These are phyloP conservation scores for Penicillium expansum DNA, from an alignment of 2,329 filamentous ascomycete genomes.

Conservation along the genomic window DNA sequence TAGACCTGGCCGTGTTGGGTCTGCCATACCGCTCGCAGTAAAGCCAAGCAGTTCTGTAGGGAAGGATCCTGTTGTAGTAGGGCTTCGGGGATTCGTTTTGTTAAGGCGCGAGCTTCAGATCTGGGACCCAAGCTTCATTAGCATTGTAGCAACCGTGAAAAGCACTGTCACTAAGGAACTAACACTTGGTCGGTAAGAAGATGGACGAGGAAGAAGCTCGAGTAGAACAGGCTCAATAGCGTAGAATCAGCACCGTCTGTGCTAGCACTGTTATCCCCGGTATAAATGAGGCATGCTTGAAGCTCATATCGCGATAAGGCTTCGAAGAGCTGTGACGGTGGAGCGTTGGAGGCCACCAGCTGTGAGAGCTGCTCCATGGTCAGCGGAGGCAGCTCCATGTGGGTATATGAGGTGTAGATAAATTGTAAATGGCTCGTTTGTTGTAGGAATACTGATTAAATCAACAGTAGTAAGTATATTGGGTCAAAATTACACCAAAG, in stretches of 20 bases:
- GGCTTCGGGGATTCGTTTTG: constrained; percentile 34
- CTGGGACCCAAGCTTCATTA: constrained; percentile 19
- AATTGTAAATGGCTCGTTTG: background rate
- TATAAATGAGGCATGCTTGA: constrained; percentile 32
- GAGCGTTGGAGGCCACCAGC: constrained; percentile 28
- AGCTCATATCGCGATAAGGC: constrained; percentile 37
- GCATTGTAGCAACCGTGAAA: background rate
- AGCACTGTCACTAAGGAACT: constrained; percentile 10
- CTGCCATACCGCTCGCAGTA: constrained; percentile 42
- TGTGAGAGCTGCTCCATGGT: constrained; percentile 32
- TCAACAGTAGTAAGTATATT: background rate
- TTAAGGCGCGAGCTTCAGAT: constrained; percentile 42
- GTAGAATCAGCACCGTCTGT: constrained; percentile 22
- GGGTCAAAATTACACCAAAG: background rate
- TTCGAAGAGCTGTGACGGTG: constrained; percentile 37
- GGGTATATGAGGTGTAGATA: background rate
- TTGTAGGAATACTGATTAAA: background rate
- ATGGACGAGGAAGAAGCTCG: constrained; percentile 40
- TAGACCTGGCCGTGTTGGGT: constrained; percentile 38
- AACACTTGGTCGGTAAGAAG: constrained; percentile 42
- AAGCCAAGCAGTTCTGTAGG: constrained; percentile 36
- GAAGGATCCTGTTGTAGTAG: constrained; percentile 30
- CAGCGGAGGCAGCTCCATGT: constrained; percentile 33
- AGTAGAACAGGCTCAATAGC: constrained; percentile 40
- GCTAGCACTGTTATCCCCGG: constrained; percentile 12